Percentiles rank a stretch among this genome's conserved stretches.
These are phyloP conservation scores for Gossypium davidsonii DNA, from an alignment of 441 rosid genomes.

Conservation along the genomic window DNA sequence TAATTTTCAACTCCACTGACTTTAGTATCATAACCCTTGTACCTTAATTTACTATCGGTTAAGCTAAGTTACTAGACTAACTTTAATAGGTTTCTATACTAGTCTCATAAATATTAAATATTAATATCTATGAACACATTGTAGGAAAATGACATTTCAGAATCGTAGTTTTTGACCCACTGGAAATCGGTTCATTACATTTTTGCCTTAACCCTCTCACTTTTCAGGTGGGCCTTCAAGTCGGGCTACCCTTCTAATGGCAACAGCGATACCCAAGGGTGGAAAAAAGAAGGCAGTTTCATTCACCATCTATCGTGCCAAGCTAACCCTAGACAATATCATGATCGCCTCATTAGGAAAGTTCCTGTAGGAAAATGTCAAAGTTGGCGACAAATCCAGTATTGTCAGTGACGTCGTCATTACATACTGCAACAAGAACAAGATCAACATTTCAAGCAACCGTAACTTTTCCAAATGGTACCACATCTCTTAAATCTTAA, in stretches of 20 bases:
- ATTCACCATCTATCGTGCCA: conserved; percentile 63
- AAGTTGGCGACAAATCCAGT: conserved; percentile 74
- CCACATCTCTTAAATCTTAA: neutral
- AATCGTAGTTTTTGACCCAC: too few species aligned
- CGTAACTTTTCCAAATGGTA: conserved; percentile 63
- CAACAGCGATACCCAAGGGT: conserved; percentile 43
- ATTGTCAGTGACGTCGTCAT: conserved; percentile 62
- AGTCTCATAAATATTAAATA: too few species aligned
- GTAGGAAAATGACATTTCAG: too few species aligned
- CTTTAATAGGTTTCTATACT: too few species aligned
- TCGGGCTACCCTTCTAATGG: neutral
- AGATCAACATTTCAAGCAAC: conserved; percentile 49
- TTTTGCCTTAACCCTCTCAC: too few species aligned
- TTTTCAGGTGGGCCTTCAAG: too few species aligned
- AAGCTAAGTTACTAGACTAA: too few species aligned
- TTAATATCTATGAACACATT: too few species aligned
- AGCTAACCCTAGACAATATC: conserved; percentile 82
- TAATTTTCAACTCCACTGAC: too few species aligned
- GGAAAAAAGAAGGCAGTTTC: conserved; percentile 63
- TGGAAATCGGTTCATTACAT: too few species aligned
- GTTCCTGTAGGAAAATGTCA: conserved; percentile 79
- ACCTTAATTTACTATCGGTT: too few species aligned
- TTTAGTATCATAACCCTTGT: too few species aligned
- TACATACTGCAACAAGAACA: conserved; percentile 44
- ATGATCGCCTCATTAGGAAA: conserved; percentile 81